These are phyloP conservation scores for Aspergillus bridgeri DNA, from an alignment of 495 filamentous ascomycete genomes.

Conservation along the genomic window DNA sequence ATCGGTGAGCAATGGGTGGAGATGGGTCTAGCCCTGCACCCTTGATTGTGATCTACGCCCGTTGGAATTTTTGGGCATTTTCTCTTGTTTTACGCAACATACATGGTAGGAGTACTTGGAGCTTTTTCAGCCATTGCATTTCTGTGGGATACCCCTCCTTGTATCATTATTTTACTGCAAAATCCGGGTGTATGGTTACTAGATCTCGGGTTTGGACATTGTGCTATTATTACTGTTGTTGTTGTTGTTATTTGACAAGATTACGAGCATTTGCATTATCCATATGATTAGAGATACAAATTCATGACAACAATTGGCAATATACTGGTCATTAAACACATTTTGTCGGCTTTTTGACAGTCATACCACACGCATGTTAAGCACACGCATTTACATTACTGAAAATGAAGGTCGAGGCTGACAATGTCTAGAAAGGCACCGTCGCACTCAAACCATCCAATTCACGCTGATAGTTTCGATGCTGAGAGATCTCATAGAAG, in stretches of 20 bases:
- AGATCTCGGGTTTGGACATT: not conserved
- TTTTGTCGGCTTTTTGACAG: no score
- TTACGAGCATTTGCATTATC: not conserved
- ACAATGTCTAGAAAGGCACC: slow-evolving; percentile 61
- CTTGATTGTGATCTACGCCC: no score
- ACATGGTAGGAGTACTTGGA: not conserved
- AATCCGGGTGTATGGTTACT: not conserved
- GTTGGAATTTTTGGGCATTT: not conserved
- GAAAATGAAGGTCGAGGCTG: slow-evolving; percentile 49
- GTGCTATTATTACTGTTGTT: no score
- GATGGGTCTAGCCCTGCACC: slow-evolving; percentile 28
- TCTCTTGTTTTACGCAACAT: no score
- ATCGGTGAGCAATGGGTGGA: slow-evolving; percentile 34
- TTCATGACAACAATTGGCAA: no score
- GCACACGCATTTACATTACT: no score
- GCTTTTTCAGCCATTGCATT: not conserved
- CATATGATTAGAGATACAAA: no score
- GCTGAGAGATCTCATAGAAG: slow-evolving; percentile 60
- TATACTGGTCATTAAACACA: no score
- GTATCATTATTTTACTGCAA: not conserved
- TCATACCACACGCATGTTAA: no score
- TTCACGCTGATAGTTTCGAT: slow-evolving; percentile 70
- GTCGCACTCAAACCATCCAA: slow-evolving; percentile 56
- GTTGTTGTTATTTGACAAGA: not conserved
- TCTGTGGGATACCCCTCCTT: not conserved